A percentile compares a stretch with the other conserved stretches of the same genome.
phyloP scores from a whole-genome alignment of 75 land plant species.

The Sequoiadendron giganteum region DNA sequence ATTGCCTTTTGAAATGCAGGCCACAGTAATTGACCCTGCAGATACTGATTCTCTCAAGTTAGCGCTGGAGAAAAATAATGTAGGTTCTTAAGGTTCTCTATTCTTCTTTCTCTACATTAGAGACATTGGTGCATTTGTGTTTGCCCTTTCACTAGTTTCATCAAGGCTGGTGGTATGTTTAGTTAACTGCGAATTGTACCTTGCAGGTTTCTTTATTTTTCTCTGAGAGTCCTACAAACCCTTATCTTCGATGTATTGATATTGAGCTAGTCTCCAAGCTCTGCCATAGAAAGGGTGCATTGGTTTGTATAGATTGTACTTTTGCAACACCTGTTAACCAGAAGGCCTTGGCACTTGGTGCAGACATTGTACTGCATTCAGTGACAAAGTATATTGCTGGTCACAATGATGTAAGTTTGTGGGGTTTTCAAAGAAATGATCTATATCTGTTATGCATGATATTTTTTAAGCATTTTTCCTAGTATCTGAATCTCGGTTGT shows the following conservation, averaged over 20 bases:
- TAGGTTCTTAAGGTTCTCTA: slow-evolving; percentile 22
- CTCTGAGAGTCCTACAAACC: slow-evolving; percentile 98
- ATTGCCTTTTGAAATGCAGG: slow-evolving; percentile 44
- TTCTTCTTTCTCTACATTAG: background rate
- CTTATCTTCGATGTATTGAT: slow-evolving; percentile 94
- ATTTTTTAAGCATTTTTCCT: background rate
- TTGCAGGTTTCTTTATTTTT: slow-evolving; percentile 94
- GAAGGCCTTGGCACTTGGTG: slow-evolving; percentile 88
- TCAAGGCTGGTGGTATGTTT: background rate
- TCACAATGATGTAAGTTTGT: slow-evolving; percentile 87
- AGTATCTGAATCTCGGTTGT: slow-evolving; percentile 7
- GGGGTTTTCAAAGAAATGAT: background rate
- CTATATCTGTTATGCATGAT: slow-evolving; percentile 3
- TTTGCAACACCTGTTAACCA: slow-evolving; percentile 99
- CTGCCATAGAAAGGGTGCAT: slow-evolving; percentile 82
- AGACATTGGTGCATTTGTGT: background rate
- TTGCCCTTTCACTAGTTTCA: slow-evolving; percentile 6
- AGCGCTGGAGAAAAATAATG: slow-evolving; percentile 70
- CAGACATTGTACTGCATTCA: slow-evolving; percentile 92
- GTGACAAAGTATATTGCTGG: slow-evolving; percentile 94
- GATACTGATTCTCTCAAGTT: slow-evolving; percentile 68
- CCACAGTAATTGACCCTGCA: slow-evolving; percentile 89
- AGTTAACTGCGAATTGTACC: slow-evolving; percentile 1
- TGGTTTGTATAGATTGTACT: slow-evolving; percentile 96
- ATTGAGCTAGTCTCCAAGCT: slow-evolving; percentile 81